A percentile compares a stretch with the other conserved stretches of the same genome.
These are phyloP conservation scores for Carex parvula DNA, from an alignment of 176 grass and related monocot species.

Conservation along the genomic window DNA sequence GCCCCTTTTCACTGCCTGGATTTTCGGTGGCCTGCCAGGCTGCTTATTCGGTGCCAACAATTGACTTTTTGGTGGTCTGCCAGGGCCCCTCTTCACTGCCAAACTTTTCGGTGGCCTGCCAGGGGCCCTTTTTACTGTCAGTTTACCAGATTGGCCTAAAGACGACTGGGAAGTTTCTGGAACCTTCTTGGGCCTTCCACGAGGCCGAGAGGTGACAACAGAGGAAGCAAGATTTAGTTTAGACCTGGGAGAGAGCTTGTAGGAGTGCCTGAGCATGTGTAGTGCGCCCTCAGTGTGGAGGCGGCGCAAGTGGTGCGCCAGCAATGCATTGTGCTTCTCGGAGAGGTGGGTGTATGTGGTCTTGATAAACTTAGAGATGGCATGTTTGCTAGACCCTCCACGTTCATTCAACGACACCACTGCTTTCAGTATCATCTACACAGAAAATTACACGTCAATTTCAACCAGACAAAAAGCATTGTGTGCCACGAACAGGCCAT, in stretches of 20 bases:
- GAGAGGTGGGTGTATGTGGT: conserved; percentile 23
- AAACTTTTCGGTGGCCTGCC: conserved; percentile 11
- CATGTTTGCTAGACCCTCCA: conserved; percentile 19
- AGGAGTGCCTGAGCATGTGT: conserved; percentile 10
- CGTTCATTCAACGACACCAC: conserved; percentile 20
- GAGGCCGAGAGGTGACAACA: background rate
- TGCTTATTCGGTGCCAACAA: background rate
- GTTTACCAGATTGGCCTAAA: background rate
- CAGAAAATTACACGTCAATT: background rate
- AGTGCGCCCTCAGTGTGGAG: conserved; percentile 14
- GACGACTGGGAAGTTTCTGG: background rate
- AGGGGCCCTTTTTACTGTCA: background rate
- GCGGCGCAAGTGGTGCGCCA: conserved; percentile 22
- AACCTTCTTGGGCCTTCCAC: conserved; percentile 18
- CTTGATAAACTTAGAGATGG: conserved; percentile 34
- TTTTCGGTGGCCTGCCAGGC: background rate
- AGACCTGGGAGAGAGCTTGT: conserved; percentile 18
- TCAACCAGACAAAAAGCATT: background rate
- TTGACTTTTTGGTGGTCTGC: background rate
- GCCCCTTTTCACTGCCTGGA: background rate
- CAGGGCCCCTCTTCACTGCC: background rate
- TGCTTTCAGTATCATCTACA: conserved; percentile 40
- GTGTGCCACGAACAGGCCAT: background rate
- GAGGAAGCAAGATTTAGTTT: background rate
- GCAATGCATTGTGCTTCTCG: conserved; percentile 20